Base-by-base conservation (phyloP, 2,329 filamentous ascomycete species). In the Juglanconis sp. region DNA sequence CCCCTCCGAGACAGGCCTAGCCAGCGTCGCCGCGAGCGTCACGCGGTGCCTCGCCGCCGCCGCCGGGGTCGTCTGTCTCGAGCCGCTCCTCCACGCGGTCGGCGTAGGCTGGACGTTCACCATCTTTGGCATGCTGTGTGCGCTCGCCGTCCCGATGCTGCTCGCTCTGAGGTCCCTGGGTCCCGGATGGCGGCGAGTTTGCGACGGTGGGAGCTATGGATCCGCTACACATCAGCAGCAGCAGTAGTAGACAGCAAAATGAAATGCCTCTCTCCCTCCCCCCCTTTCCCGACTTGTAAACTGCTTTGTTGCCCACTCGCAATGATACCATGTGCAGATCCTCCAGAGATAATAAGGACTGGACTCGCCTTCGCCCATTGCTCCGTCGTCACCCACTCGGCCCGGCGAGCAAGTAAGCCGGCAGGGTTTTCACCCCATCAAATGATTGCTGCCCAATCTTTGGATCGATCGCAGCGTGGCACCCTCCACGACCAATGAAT, bases 61-160 rank as follows among this genome's bases (percentile, higher is more conserved):
- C 4, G 59, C 49, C 3, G 51, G 57, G 13, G 56, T 66, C 2
- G 66, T 65, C 1, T 57, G 58, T 1, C 36, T 66, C 1, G 60
- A 68, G 42, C 56, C 60, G 1, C 60, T 67, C 9, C 63, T 67
- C n/a, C 62, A 66, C 34, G 30, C 35, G 0, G 54, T 66, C 3
- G 66, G 67, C 2, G 52, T 57, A 15, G 67, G 64, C 7, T 68
- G 65, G 65, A 65, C 62, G 30, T 68, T 68, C 42, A 67, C 65
- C 9, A 65, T 68, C 17, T 68, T 65, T 13, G 66, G 59, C 6
- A 10, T 61, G 3, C 48, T 65, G 3, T 60, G 49, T 52, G 57
- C 55, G 31, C 36, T 65, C 5, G 66, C 65, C 35, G 65, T 49
- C 11, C 55, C 55, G 11, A 51, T 51, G 55, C 35, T 57, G 47